Conservation (phyloP, 1,139 yeast species). For the Magnusiomyces suaveolens region DNA sequence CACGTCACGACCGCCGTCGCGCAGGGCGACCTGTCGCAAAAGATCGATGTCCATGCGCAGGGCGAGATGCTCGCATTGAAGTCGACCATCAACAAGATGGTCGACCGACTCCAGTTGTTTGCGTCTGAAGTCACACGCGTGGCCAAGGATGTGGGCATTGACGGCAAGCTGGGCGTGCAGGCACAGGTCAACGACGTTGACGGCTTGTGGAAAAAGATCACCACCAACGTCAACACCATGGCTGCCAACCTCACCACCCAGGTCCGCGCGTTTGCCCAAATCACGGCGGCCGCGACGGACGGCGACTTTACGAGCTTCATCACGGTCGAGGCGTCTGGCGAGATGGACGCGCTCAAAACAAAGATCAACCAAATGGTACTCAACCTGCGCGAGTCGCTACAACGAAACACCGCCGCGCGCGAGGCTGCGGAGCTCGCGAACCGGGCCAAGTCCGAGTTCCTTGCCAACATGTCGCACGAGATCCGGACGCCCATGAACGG, state of each 20-base stretch:
- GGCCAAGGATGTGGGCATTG: slow-evolving; percentile 87
- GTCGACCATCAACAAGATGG: slow-evolving; percentile 81
- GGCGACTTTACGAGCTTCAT: slow-evolving; percentile 86
- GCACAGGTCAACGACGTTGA: slow-evolving; percentile 87
- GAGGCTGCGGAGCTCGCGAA: slow-evolving; percentile 90
- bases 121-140: slow-evolving; percentile 85
- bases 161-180: slow-evolving; percentile 84
- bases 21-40: slow-evolving; percentile 79
- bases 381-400: slow-evolving; percentile 77
- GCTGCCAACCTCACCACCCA: slow-evolving; percentile 85
- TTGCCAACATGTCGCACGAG: slow-evolving; percentile 88
- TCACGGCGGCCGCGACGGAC: slow-evolving; percentile 88
- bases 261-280: slow-evolving; percentile 87
- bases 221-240: slow-evolving; percentile 87
- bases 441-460: slow-evolving; percentile 77
- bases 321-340: slow-evolving; percentile 86
- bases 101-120: slow-evolving; percentile 77
- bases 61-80: slow-evolving; percentile 72
- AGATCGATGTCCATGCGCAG: slow-evolving; percentile 82
- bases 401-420: slow-evolving; percentile 84
- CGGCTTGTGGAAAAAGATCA: slow-evolving; percentile 86
- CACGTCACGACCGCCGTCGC: slow-evolving; percentile 90
- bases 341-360: slow-evolving; percentile 86
- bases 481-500: slow-evolving; percentile 89
- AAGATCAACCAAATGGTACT: slow-evolving; percentile 88